A percentile compares a stretch with the other conserved stretches of the same genome.
Conservation (phyloP, 1,284 basidiomycete genomes). For the Lignosus rhinocerotis region DNA sequence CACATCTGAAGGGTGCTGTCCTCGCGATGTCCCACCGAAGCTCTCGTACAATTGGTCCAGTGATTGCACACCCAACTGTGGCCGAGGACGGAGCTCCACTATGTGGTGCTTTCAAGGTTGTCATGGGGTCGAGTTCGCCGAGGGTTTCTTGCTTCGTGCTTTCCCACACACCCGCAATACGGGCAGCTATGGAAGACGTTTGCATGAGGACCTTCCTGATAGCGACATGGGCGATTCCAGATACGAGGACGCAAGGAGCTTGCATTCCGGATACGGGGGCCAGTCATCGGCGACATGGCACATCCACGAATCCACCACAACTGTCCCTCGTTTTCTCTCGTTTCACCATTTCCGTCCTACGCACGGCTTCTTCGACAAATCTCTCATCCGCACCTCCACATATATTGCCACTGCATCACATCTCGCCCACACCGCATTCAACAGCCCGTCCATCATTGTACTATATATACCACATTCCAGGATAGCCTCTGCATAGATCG, state of each 20-base stretch:
- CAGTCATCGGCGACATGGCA: neutral
- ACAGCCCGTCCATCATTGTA: slow-evolving; percentile 7
- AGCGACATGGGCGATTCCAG: slow-evolving; percentile 1
- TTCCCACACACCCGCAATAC: neutral
- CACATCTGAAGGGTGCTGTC: neutral
- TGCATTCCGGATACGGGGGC: neutral
- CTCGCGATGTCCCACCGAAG: neutral
- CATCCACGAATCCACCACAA: neutral
- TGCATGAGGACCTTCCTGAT: neutral
- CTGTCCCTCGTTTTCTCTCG: neutral
- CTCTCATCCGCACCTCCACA: neutral
- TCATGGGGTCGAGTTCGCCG: slow-evolving; percentile 6
- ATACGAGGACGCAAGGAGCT: slow-evolving; percentile 9
- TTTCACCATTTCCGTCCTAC: slow-evolving; percentile 1
- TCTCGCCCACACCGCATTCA: neutral
- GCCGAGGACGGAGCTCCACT: slow-evolving; percentile 10
- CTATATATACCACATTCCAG: slow-evolving; percentile 5
- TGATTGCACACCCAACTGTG: slow-evolving; percentile 3
- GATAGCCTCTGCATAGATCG: slow-evolving; percentile 9
- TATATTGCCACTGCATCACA: neutral
- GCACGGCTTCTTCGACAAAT: neutral
- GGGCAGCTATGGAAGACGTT: neutral
- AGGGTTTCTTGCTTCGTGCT: neutral
- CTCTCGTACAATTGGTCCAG: slow-evolving; percentile 2
- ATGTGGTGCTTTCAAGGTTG: slow-evolving; percentile 1